phyloP scores from a whole-genome alignment of 306 rosid species.

The Fagus crenata region DNA sequence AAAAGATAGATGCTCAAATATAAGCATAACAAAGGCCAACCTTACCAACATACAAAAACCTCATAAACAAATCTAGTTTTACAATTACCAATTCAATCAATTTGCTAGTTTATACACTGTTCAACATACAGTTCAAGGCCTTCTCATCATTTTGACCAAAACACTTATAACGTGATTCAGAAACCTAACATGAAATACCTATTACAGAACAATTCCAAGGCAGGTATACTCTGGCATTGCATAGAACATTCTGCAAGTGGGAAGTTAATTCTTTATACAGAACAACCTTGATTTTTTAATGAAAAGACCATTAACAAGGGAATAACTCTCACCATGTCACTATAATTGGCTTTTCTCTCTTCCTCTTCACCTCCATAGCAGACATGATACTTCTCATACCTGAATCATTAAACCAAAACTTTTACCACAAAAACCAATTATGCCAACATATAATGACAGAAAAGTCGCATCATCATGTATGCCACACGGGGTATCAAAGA shows the following conservation, averaged over 20 bases:
- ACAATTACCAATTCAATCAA: background rate
- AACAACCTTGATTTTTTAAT: background rate
- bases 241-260: background rate
- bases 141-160: background rate
- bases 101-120: background rate
- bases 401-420: slow-evolving; percentile 37
- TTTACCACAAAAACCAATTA: slow-evolving; percentile 3
- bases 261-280: background rate
- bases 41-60: background rate
- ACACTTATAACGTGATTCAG: background rate
- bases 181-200: background rate
- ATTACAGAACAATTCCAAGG: background rate
- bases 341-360: slow-evolving; percentile 77
- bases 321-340: slow-evolving; percentile 75
- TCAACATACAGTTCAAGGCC: background rate
- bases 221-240: background rate
- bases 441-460: slow-evolving; percentile 2
- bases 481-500: background rate
- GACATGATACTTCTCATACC: slow-evolving; percentile 96
- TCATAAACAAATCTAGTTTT: background rate
- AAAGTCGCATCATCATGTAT: background rate
- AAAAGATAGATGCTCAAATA: background rate
- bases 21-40: background rate
- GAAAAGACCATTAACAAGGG: slow-evolving; percentile 7
- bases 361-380: slow-evolving; percentile 78